Evolutionary conservation across 805 yeast genomes (phyloP), one percentile per base, ranked within the genome.

Genomic region (Cyberlindnera samutprakarnensis): DNA sequence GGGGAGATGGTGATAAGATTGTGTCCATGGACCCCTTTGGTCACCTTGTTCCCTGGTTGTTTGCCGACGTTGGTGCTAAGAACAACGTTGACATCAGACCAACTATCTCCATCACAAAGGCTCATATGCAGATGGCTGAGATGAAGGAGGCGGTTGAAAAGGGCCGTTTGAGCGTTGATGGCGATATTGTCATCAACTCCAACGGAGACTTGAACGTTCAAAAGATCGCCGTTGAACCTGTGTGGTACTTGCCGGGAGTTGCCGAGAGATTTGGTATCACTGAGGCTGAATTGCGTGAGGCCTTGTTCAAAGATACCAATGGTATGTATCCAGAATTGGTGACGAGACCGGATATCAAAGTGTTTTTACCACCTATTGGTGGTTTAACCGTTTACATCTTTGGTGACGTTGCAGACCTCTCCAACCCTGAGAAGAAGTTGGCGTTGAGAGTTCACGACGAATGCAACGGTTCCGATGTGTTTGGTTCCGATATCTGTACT

Each of bases 271-370:
- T 76, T 46, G 70, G 70, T 18, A 67, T 76, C 38, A 58, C 70
- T 20, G 84, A 76, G 46, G 54, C 50, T 13, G 71, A 71, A 30
- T 61, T 76, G 29, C 66, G 83, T 50, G 66, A 72, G 30, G 73
- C 78, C 4, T 57, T 76, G 40, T 76, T 76, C 49, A 76, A 76
- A 49, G 82, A 76, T 48, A 76, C 83, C 30, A 78, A 78, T 45
- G 82, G 83, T 25, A 74, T 76, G 70, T 76, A 75, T 49, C 82
- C 83, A 12, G 83, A 76, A 54, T 61, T 76, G 42, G 62, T 76
- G 32, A 76, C 83, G 6, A 70, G 84, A 51, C 78, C 79, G 7
- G 83, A 76, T 50, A 66, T 76, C 41, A 75, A 76, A 48, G 71
- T 72, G 13, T 76, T 75, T 44, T 56, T 76, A 40, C 83, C 83